Percentiles rank a stretch among this genome's conserved stretches.
phyloP scores from a whole-genome alignment of 2,329 filamentous ascomycete species.

The Akanthomyces dipterigenus region DNA sequence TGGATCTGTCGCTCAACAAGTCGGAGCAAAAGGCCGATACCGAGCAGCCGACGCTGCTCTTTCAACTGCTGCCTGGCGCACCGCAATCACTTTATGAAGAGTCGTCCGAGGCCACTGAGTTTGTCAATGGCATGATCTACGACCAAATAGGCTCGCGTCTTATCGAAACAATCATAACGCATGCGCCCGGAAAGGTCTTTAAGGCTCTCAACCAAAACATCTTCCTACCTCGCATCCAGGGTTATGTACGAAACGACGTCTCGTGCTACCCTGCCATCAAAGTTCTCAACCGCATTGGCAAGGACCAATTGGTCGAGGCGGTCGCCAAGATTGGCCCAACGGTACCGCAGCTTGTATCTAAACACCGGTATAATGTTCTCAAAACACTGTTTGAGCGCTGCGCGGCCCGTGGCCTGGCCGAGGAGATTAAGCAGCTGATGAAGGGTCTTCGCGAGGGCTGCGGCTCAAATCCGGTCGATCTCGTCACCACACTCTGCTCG shows the following conservation, averaged over 20 bases:
- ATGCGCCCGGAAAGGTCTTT: conserved; percentile 82
- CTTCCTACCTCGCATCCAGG: conserved; percentile 73
- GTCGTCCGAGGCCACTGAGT: conserved; percentile 64
- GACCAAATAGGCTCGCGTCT: conserved; percentile 85
- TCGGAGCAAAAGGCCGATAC: conserved; percentile 39
- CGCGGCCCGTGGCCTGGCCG: conserved; percentile 54
- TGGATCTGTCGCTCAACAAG: conserved; percentile 73
- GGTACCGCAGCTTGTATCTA: conserved; percentile 64
- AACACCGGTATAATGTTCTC: conserved; percentile 71
- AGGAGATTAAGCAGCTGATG: conserved; percentile 42
- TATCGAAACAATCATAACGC: conserved; percentile 75
- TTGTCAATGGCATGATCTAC: conserved; percentile 82
- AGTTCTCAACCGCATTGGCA: conserved; percentile 75
- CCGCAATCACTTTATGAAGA: conserved; percentile 63
- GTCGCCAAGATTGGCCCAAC: conserved; percentile 66
- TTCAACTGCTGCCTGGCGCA: conserved; percentile 70
- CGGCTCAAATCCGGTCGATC: conserved; percentile 38
- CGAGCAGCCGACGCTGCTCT: conserved; percentile 53
- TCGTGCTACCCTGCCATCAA: conserved; percentile 82
- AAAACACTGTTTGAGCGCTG: conserved; percentile 80
- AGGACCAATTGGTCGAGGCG: conserved; percentile 73
- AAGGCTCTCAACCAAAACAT: conserved; percentile 77
- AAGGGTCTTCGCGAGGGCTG: conserved; percentile 42
- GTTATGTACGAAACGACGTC: conserved; percentile 80
- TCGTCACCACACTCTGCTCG: conserved; percentile 44